Percentiles rank a stretch among this genome's conserved stretches.
These are phyloP conservation scores for Prinsepia uniflora DNA, from an alignment of 306 rosid genomes.

Conservation along the genomic window DNA sequence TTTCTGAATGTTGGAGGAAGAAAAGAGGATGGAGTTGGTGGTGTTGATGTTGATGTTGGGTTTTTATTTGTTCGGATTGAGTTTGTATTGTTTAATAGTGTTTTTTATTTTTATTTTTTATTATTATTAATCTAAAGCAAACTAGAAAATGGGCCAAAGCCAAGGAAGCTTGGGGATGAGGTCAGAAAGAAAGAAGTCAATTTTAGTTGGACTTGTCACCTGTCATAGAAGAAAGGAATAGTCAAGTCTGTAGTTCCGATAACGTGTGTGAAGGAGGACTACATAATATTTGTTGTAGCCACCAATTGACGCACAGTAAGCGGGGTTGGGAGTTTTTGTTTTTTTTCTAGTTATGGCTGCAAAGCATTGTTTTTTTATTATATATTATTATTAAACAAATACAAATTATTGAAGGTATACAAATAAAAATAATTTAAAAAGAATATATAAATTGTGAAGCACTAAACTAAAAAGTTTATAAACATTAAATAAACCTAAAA, in stretches of 20 bases:
- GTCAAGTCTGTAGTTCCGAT: background rate
- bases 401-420: too few species aligned
- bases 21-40: background rate
- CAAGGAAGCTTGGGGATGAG: background rate
- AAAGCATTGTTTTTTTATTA: too few species aligned
- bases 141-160: background rate
- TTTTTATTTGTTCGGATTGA: background rate
- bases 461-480: too few species aligned
- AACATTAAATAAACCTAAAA: too few species aligned
- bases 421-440: too few species aligned
- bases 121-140: background rate
- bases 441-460: too few species aligned
- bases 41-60: constrained; percentile 4
- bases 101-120: background rate
- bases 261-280: background rate
- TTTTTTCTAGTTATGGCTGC: too few species aligned
- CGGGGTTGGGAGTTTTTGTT: too few species aligned
- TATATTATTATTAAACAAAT: too few species aligned
- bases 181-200: background rate
- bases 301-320: background rate
- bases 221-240: background rate
- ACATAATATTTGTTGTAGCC: too few species aligned
- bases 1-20: constrained; percentile 1
- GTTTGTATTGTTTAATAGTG: constrained; percentile 1
- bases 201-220: constrained; percentile 4